phyloP scores from a whole-genome alignment of 495 filamentous ascomycete species.

The Schizothecium vesticola region DNA sequence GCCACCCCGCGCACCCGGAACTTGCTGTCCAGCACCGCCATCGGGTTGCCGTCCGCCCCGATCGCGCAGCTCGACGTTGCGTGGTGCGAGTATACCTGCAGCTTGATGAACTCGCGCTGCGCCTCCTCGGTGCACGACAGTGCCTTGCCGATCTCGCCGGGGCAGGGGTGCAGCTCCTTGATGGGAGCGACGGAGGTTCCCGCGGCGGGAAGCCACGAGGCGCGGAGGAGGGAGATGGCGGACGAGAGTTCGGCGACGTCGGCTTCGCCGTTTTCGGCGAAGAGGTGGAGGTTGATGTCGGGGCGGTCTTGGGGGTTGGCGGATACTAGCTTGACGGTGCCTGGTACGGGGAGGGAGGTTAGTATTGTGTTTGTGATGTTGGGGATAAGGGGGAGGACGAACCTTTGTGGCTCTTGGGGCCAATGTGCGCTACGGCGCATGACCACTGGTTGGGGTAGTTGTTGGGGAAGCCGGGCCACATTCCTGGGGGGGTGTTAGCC shows the following conservation, averaged over 20 bases:
- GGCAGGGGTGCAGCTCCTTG: conserved; percentile 31
- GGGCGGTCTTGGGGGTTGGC: conserved; percentile 46
- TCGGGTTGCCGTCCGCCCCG: not conserved
- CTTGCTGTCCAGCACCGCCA: conserved; percentile 8
- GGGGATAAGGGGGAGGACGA: not conserved
- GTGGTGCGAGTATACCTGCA: conserved; percentile 11
- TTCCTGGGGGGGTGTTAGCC: conserved; percentile 6
- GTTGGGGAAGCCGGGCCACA: conserved; percentile 35
- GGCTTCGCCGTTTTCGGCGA: conserved; percentile 30
- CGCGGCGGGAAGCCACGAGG: conserved; percentile 14
- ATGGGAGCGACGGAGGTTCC: conserved; percentile 20
- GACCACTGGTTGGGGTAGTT: conserved; percentile 31
- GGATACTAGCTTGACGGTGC: conserved; percentile 44
- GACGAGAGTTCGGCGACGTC: conserved; percentile 45
- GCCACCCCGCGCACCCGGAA: conserved; percentile 6
- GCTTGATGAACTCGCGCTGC: conserved; percentile 12
- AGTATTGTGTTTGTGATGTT: not conserved
- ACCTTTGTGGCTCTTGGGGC: conserved; percentile 37
- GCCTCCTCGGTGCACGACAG: conserved; percentile 23
- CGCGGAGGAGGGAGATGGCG: conserved; percentile 37
- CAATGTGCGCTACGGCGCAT: conserved; percentile 36
- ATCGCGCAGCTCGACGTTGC: conserved; percentile 8
- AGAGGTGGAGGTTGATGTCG: conserved; percentile 49
- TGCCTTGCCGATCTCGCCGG: conserved; percentile 17
- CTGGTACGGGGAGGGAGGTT: conserved; percentile 12